Evolutionary conservation across 2,329 filamentous ascomycete genomes (phyloP).

Genomic region (Colletotrichum spinosum): DNA sequence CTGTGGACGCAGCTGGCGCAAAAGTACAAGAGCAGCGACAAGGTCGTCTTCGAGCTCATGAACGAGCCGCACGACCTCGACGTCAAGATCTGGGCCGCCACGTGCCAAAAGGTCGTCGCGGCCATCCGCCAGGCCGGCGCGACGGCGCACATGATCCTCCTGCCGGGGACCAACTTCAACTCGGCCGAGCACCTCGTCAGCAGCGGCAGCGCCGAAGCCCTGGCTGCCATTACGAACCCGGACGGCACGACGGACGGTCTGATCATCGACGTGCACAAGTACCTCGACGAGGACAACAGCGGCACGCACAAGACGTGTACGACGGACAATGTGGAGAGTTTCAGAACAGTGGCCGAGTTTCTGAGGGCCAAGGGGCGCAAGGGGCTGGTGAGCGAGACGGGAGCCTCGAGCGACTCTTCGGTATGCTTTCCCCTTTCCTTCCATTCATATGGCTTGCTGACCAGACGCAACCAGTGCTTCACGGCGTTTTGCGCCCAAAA

Average conservation of each 20-base stretch:
- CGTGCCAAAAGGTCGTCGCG: conserved; percentile 71
- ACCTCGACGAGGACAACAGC: conserved; percentile 68
- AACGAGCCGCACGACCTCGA: conserved; percentile 75
- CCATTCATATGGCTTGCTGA: background rate
- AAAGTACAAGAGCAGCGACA: conserved; percentile 66
- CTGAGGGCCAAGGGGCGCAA: conserved; percentile 59
- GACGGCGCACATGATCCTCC: conserved; percentile 70
- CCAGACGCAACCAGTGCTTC: conserved; percentile 49
- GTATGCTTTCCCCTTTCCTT: conserved; percentile 42
- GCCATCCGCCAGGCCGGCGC: conserved; percentile 75
- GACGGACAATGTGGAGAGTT: conserved; percentile 63
- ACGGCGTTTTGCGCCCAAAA: conserved; percentile 59
- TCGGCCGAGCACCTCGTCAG: conserved; percentile 61
- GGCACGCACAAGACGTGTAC: conserved; percentile 64
- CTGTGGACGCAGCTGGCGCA: conserved; percentile 70
- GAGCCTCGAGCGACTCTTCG: conserved; percentile 56
- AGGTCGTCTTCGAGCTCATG: conserved; percentile 74
- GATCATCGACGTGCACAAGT: conserved; percentile 71
- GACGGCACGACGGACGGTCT: conserved; percentile 68
- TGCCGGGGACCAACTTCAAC: conserved; percentile 72
- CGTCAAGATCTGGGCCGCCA: conserved; percentile 67
- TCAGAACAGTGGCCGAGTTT: conserved; percentile 59
- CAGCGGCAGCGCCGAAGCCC: conserved; percentile 61
- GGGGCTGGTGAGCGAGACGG: conserved; percentile 65
- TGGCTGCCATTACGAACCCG: conserved; percentile 67